phyloP scores from a whole-genome alignment of 2,329 filamentous ascomycete species.

The Magnaporthiopsis rhizophila region DNA sequence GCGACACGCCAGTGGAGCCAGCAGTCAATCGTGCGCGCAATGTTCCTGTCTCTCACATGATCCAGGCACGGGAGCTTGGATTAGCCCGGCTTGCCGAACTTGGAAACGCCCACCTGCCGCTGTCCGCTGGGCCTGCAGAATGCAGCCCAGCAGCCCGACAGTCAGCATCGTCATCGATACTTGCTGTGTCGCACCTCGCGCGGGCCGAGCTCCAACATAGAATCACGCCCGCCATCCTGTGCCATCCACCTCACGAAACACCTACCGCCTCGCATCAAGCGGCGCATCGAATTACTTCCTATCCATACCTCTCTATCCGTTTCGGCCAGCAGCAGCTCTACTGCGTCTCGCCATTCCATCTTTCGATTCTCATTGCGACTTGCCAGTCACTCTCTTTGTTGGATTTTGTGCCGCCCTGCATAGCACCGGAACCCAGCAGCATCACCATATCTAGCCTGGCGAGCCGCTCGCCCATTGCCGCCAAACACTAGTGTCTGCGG shows the following conservation, averaged over 20 bases:
- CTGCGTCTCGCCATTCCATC: not conserved
- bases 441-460: not conserved
- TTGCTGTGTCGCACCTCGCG: not conserved
- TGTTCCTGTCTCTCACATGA: not conserved
- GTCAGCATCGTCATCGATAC: not conserved
- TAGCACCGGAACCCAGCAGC: not conserved
- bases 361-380: not conserved
- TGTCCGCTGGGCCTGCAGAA: not conserved
- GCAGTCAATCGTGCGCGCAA: not conserved
- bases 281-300: not conserved
- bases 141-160: not conserved
- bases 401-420: not conserved
- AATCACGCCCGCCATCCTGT: not conserved
- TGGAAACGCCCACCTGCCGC: no score
- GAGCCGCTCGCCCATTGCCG: not conserved
- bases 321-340: not conserved
- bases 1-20: not conserved
- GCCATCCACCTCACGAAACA: not conserved
- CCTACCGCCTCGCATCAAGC: not conserved
- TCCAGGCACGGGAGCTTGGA: not conserved
- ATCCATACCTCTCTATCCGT: not conserved
- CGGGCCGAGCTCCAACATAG: not conserved
- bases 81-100: not conserved
- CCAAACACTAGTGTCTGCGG: not conserved
- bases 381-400: not conserved